Base-by-base conservation (phyloP, 2,329 filamentous ascomycete genomes). In the Cercospora nicotianae region DNA sequence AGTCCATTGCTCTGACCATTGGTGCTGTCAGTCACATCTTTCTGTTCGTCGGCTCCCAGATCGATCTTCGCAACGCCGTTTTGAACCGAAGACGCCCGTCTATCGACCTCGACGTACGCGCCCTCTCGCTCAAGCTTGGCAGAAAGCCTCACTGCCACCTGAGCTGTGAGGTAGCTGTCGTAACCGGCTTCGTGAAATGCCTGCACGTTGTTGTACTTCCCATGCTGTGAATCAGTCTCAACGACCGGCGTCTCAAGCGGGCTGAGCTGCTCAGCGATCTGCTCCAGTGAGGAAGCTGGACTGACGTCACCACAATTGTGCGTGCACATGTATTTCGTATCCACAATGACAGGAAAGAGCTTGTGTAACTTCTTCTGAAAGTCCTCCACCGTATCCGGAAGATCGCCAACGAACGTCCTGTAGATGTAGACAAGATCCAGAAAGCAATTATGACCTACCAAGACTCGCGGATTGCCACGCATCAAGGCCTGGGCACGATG, bases 361-460 rank as follows among this genome's bases (percentile, higher is more conserved):
- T 80, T 72, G 70, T 87, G 83, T 1, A 89, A 81, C 2, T 78
- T 75, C 5, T 76, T 67, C 45, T 82, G 79, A 72, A 90, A 91
- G 23, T 84, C 83, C 2, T 82, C 79, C 1, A 89, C 76, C 0
- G 80, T 84, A 2, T 80, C 77, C 0, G 89, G 89, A 1, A 91
- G 79, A 1, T 78, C 70, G 1, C 86, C 87, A 60, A 90, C 81
- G 75, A 91, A 91, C 1, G 83, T 84, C n/a, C 81, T 78, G 75
- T 90, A 88, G 39, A 91, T 77, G 72, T 90, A 90, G 39, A 87
- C 83, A 3, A 91, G 80, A 71, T 91, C 88, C 1, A 85, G 84
- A 70, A 91, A 87, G 67, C 87, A 81, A 72, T 91, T 91, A 78
- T 91, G 88, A 0, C 88, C 88, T 3, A 91, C 82, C 0, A 91